phyloP scores from a whole-genome alignment of 352 stramenopile genomes.

The Pythium phragmitis region DNA sequence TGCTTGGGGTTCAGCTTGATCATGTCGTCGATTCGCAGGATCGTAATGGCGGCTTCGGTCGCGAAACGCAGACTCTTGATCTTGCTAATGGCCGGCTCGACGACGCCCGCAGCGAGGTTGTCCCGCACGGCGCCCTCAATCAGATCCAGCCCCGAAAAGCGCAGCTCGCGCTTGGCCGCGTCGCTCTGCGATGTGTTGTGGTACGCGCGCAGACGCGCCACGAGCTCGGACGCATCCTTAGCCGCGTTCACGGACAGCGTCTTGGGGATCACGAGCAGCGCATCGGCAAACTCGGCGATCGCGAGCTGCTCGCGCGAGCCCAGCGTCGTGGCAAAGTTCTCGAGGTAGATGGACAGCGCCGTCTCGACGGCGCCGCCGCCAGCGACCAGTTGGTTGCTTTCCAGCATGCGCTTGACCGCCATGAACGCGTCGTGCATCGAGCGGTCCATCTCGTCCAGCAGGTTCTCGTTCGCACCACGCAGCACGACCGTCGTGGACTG shows the following conservation, averaged over 20 bases:
- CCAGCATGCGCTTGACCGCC: slow-evolving; percentile 99
- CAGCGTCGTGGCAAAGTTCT: slow-evolving; percentile 97
- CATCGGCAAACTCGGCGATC: slow-evolving; percentile 98
- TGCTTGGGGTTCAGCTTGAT: slow-evolving; percentile 95
- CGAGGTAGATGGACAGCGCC: slow-evolving; percentile 97
- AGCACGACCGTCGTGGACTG: slow-evolving; percentile 97
- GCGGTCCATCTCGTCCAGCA: slow-evolving; percentile 99
- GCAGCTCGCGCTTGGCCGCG: slow-evolving; percentile 67
- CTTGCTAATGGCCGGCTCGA: slow-evolving; percentile 99
- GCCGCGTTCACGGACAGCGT: slow-evolving; percentile 98
- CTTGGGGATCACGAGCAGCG: slow-evolving; percentile 98
- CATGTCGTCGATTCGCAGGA: slow-evolving; percentile 99
- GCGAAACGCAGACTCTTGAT: slow-evolving; percentile 99
- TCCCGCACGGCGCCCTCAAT: slow-evolving; percentile 94
- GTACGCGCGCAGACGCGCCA: slow-evolving; percentile 94
- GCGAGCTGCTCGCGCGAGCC: slow-evolving; percentile 97
- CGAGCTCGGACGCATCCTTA: slow-evolving; percentile 98
- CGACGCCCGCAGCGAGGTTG: slow-evolving; percentile 96
- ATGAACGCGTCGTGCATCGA: slow-evolving; percentile 99
- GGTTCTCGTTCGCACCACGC: slow-evolving; percentile 99
- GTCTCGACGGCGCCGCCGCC: slow-evolving; percentile 97
- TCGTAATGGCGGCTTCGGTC: slow-evolving; percentile 99
- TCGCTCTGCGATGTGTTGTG: slow-evolving; percentile 96
- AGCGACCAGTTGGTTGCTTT: slow-evolving; percentile 98
- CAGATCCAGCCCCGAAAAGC: slow-evolving; percentile 95